Conservation (phyloP, 257 asterid species). For the Solanum chilense region DNA sequence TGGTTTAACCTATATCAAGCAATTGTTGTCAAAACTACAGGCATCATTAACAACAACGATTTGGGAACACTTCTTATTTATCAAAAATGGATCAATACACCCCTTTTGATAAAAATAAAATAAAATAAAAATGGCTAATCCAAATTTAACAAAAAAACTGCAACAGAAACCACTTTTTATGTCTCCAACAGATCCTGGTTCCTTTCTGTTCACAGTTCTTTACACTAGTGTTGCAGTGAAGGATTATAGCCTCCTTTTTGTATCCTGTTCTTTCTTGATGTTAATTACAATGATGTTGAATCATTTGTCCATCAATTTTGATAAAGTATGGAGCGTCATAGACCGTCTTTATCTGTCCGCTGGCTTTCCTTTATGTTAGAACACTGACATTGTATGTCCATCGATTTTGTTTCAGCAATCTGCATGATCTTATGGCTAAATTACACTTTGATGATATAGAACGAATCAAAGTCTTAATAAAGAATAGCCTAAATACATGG, state of each 20-base stretch:
- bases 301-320: not conserved
- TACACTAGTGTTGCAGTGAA: not conserved
- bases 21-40: not conserved
- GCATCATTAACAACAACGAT: not conserved
- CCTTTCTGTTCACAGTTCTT: not conserved
- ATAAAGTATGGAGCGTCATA: not conserved
- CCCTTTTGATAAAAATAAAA: not conserved
- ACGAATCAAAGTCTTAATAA: not conserved
- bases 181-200: not conserved
- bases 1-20: not conserved
- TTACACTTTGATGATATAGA: not conserved
- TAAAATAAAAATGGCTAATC: not conserved
- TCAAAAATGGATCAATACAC: not conserved
- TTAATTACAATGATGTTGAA: not conserved
- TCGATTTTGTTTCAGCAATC: not conserved
- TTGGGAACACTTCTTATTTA: not conserved
- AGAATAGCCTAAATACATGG: not conserved
- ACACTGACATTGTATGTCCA: not conserved
- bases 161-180: not conserved
- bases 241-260: not conserved
- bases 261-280: not conserved
- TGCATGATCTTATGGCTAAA: not conserved
- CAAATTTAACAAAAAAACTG: not conserved
- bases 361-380: not conserved
- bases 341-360: not conserved